A percentile compares a stretch with the other conserved stretches of the same genome.
Evolutionary conservation across 352 stramenopile genomes (phyloP).

Genomic region (Aphanomyces cochlioides): DNA sequence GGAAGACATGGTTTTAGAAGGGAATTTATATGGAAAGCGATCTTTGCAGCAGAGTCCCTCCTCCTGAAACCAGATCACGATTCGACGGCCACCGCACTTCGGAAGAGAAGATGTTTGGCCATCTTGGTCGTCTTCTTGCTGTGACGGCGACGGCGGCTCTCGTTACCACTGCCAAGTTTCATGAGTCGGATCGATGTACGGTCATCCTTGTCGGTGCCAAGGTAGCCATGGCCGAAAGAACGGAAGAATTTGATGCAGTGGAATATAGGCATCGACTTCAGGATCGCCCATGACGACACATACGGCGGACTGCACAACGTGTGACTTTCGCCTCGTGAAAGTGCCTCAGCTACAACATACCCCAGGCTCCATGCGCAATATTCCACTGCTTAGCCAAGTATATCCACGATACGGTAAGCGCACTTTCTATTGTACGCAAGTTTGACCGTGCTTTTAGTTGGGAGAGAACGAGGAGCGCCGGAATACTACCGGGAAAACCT

Average conservation of each 20-base stretch:
- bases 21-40: no score
- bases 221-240: constrained; percentile 17
- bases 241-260: background rate
- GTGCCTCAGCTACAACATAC: constrained; percentile 58
- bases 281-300: constrained; percentile 76
- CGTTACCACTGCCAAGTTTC: no score
- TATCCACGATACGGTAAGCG: constrained; percentile 35
- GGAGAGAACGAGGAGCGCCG: constrained; percentile 47
- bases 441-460: constrained; percentile 40
- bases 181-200: constrained; percentile 54
- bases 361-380: constrained; percentile 46
- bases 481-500: constrained; percentile 60
- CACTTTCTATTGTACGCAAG: constrained; percentile 60
- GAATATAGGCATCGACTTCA: constrained; percentile 45
- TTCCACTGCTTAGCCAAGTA: constrained; percentile 54
- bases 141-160: no score
- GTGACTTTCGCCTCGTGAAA: constrained; percentile 79
- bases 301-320: constrained; percentile 79
- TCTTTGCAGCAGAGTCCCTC: no score
- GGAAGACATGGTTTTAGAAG: no score
- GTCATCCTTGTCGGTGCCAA: constrained; percentile 66
- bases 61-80: no score
- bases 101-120: no score
- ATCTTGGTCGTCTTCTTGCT: no score
- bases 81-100: no score